Base-by-base conservation (phyloP, 352 stramenopile species). In the Pythium brachiatum region DNA sequence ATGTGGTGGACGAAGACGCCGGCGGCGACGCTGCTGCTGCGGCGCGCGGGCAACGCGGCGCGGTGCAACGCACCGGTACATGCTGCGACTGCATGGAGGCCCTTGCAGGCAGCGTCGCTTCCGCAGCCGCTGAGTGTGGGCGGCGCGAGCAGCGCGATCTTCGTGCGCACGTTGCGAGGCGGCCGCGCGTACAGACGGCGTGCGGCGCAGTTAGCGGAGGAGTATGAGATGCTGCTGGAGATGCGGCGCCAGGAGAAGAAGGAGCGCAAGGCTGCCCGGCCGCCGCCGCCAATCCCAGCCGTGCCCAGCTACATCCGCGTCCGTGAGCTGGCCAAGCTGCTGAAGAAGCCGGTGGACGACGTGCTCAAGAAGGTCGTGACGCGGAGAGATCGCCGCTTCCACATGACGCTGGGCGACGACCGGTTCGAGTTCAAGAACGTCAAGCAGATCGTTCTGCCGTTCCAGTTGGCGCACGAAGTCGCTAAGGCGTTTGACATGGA, bases 391-490 rank as follows among this genome's bases (percentile, higher is more conserved):
- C 80, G 74, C 47, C 80, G 79, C 29, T 76, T 89, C 31, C 71
- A 85, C 57, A 75, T 87, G 71, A 76, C 62, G 31, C 73, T 79
- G 55, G 74, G 69, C 34, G 69, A 64, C 62, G 67, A 72, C 38
- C 66, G 69, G 16, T 83, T 82, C 39, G 78, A 89, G 69, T 92
- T 90, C 65, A 79, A 80, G 55, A 90, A 81, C 58, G 67, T 94
- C 39, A 92, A 92, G 64, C 66, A 94, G 57, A 70, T 94, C 31
- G 66, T 90, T 2, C 51, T 94, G 53, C 83, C 86, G 18, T 91
- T 88, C 61, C 66, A 78, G 43, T 64, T 88, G 27, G 78, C 80
- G 3, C 72, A 85, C 27, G 60, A 83, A 1, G 77, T 92, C 29
- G 86, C 83, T 0, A 61, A 68, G 25, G 58, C 73, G 20, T 81